Conservation (phyloP, 352 stramenopile species). For the Globisporangium abappressorium region DNA sequence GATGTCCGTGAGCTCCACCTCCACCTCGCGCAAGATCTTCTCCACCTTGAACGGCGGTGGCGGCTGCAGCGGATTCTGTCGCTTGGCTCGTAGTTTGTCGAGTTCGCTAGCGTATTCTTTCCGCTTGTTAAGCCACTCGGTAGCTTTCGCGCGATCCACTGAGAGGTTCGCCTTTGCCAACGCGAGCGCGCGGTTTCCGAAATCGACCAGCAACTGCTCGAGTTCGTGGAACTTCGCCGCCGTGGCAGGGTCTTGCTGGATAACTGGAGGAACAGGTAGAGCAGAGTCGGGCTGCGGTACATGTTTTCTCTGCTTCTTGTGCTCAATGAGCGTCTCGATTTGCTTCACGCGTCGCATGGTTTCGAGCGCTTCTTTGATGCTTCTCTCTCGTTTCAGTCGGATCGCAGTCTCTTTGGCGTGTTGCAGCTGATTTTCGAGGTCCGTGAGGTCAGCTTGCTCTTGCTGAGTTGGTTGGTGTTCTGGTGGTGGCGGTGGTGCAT, state of each 20-base stretch:
- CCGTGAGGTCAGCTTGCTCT: slow-evolving; percentile 17
- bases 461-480: slow-evolving; percentile 5
- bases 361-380: slow-evolving; percentile 56
- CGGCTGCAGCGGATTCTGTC: slow-evolving; percentile 43
- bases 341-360: slow-evolving; percentile 70
- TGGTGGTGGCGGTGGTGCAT: not conserved
- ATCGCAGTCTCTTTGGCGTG: slow-evolving; percentile 42
- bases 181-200: slow-evolving; percentile 50
- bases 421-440: slow-evolving; percentile 44
- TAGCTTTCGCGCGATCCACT: slow-evolving; percentile 44
- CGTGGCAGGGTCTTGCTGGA: slow-evolving; percentile 16
- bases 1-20: slow-evolving; percentile 44
- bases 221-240: slow-evolving; percentile 50
- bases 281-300: not conserved
- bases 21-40: slow-evolving; percentile 31
- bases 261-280: not conserved
- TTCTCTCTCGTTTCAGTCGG: slow-evolving; percentile 49
- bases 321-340: slow-evolving; percentile 55
- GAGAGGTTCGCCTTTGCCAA: slow-evolving; percentile 52
- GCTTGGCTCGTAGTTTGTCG: slow-evolving; percentile 46
- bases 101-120: slow-evolving; percentile 59
- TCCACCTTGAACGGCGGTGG: slow-evolving; percentile 48
- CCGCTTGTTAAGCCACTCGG: slow-evolving; percentile 55
- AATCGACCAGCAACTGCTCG: slow-evolving; percentile 61
- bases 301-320: slow-evolving; percentile 30